A percentile compares a stretch with the other conserved stretches of the same genome.
Evolutionary conservation across 2,329 filamentous ascomycete genomes (phyloP).

Genomic region (Clonostachys rhizophaga): DNA sequence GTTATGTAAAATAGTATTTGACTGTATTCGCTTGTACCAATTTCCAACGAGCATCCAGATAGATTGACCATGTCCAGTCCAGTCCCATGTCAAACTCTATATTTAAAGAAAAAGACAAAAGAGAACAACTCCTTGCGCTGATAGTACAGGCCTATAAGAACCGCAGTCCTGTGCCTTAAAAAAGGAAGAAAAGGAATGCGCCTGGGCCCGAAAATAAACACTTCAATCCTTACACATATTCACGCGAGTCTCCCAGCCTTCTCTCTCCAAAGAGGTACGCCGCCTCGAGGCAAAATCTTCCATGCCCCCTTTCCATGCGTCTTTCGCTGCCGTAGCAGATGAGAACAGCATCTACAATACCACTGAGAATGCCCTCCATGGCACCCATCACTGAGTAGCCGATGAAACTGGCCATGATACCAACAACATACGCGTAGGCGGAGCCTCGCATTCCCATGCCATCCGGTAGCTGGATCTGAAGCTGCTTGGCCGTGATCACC

Average conservation of each 20-base stretch:
- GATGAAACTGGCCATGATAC: conserved; percentile 86
- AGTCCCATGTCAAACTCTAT: too few relatives aligned
- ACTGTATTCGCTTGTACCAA: too few relatives aligned
- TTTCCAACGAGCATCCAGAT: too few relatives aligned
- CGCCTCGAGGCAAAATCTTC: conserved; percentile 87
- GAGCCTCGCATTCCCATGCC: conserved; percentile 64
- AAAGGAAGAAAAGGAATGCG: too few relatives aligned
- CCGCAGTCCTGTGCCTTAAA: too few relatives aligned
- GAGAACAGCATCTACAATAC: conserved; percentile 81
- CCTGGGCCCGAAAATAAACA: too few relatives aligned
- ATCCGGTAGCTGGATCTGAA: conserved; percentile 55
- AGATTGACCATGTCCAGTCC: too few relatives aligned
- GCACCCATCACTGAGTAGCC: conserved; percentile 90
- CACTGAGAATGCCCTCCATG: conserved; percentile 83
- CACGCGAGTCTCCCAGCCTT: conserved; percentile 8
- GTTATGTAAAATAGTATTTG: too few relatives aligned
- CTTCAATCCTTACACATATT: too few relatives aligned
- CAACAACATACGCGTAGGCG: conserved; percentile 91
- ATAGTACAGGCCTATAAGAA: too few relatives aligned
- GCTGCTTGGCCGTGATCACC: conserved; percentile 83
- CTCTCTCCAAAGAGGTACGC: conserved; percentile 78
- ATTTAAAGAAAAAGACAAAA: too few relatives aligned
- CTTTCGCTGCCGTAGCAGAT: conserved; percentile 94
- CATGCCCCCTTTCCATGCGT: conserved; percentile 59
- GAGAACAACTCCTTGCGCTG: too few relatives aligned